Base-by-base conservation (phyloP, 1,284 basidiomycete species). In the Anthracocystis panici-leucophaei region DNA sequence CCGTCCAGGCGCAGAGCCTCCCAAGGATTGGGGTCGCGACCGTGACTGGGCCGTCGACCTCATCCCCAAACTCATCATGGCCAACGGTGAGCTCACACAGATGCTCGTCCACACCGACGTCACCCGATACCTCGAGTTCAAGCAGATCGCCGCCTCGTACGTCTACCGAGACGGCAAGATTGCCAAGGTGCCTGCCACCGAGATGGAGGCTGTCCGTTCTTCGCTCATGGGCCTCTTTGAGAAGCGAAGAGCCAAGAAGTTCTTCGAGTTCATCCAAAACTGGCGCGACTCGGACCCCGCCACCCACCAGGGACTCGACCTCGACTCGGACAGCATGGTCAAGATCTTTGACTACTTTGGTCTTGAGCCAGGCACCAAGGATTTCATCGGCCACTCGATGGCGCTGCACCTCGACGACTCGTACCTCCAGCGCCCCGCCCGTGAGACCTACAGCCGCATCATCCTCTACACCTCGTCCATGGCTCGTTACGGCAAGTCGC, bases 371-470 rank as follows among this genome's bases (percentile, higher is more conserved):
- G 97, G 96, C 56, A 99, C 97, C 56, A 94, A 97, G 86, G 97
- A 99, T 88, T 99, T 99, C 86, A 93, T 99, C 84, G 97, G 97
- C 29, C 97, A 99, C 86, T 95, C 97, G 65, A 98, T 99, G 96
- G 97, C 95, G 5, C 90, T 99, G 59, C 95, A 98, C 88, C 90
- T 98, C 50, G 95, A 98, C 83, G 97, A 99, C 85, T 93, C 95
- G 49, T 99, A 99, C 88, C 92, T 95, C 86, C 92, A 90, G 83
- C 93, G 95, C 86, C 90, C 93, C 52, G 97, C 95, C 42, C 92
- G 95, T 57, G 90, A 92, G 58, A 89, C 96, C 7, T 95, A 97
- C 86, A 92, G 97, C 83, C 93, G 97, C 70, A 97, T 99, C 87
- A 89, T 98, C 77, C 91, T 99, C 69, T 99, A 99, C 88, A 97